Evolutionary conservation across 768 basidiomycete species (phyloP), one percentile per base, ranked within the genome.

Genomic region (Hypsizygus marmoreus): DNA sequence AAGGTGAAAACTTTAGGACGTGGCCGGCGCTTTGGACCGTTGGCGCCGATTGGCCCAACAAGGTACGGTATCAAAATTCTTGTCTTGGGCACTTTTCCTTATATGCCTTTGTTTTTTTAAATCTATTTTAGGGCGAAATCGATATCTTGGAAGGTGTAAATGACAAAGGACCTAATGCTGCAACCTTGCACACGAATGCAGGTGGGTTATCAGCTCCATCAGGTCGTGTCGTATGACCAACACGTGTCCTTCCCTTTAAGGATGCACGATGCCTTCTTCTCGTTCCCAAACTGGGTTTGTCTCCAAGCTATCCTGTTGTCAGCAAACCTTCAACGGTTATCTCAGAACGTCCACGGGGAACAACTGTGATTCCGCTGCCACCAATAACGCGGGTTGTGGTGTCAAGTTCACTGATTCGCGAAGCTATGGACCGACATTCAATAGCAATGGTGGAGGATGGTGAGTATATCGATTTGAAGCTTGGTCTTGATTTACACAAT

Each of bases 11-110:
- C 24, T 34, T 19, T 30, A 70, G 69, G 4, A 70, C 68, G n/a
- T 71, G 80, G 80, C 80, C 80, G 3, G 78, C 81, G 8, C 57
- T 76, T 19, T 80, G 80, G 79, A 79, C 79, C n/a, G 76, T 70
- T n/a, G 75, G 70, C 8, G 58, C 53, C 2, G 56, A 70, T 50
- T 82, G 79, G 80, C 80, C 79, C 2, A 59, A 66, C 40, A 47
- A 54, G 61, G 79, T 62, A 59, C 46, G 28, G 12, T n/a, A 1
- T n/a, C 17, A 16, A 5, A 40, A 7, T 9, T 9, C 12, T 17
- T 16, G 4, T 6, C 23, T 25, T 11, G 7, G 40, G 31, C 9
- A 6, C 25, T 0, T n/a, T 22, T 7, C 22, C 12, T 20, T 12
- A n/a, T 31, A 14, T 11, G 33, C 12, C 12, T 37, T n/a, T 7